A percentile compares a stretch with the other conserved stretches of the same genome.
Evolutionary conservation across 768 basidiomycete genomes (phyloP).

Genomic region (Podaxis carcinomalis): DNA sequence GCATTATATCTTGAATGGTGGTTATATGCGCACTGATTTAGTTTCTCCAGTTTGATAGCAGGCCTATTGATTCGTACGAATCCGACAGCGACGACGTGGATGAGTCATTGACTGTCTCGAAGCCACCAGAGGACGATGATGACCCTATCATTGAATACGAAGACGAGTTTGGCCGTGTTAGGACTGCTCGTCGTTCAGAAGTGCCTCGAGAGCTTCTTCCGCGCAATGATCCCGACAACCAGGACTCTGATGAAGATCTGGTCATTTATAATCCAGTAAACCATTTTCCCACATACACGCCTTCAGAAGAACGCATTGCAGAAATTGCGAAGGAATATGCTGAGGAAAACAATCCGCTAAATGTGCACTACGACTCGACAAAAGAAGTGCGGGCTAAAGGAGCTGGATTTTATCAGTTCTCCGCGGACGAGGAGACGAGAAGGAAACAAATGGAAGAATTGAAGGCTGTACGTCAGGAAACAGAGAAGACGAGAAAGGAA

Average conservation of each 20-base stretch:
- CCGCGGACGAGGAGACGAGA: constrained; percentile 77
- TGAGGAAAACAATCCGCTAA: constrained; percentile 69
- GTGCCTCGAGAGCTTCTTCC: constrained; percentile 64
- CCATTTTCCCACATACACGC: constrained; percentile 87
- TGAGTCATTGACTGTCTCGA: constrained; percentile 67
- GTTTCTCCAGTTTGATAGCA: constrained; percentile 60
- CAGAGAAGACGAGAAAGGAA: constrained; percentile 57
- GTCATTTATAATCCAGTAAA: constrained; percentile 58
- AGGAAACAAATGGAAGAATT: constrained; percentile 81
- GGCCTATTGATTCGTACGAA: constrained; percentile 47
- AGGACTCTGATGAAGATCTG: constrained; percentile 28
- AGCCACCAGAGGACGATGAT: constrained; percentile 45
- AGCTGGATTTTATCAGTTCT: constrained; percentile 91
- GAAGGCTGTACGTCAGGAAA: constrained; percentile 62
- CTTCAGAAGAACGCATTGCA: constrained; percentile 73
- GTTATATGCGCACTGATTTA: background rate
- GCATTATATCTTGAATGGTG: constrained; percentile 21
- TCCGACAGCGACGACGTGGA: constrained; percentile 76
- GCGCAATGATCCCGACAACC: constrained; percentile 37
- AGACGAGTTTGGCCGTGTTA: constrained; percentile 81
- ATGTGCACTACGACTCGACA: constrained; percentile 77
- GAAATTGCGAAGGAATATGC: constrained; percentile 67
- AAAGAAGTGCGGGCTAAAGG: constrained; percentile 84
- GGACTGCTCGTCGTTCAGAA: constrained; percentile 68
- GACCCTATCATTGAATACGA: constrained; percentile 79